A percentile compares a stretch with the other conserved stretches of the same genome.
Conservation (phyloP, 2,329 filamentous ascomycete genomes). For the Coniochaeta hoffmannii region DNA sequence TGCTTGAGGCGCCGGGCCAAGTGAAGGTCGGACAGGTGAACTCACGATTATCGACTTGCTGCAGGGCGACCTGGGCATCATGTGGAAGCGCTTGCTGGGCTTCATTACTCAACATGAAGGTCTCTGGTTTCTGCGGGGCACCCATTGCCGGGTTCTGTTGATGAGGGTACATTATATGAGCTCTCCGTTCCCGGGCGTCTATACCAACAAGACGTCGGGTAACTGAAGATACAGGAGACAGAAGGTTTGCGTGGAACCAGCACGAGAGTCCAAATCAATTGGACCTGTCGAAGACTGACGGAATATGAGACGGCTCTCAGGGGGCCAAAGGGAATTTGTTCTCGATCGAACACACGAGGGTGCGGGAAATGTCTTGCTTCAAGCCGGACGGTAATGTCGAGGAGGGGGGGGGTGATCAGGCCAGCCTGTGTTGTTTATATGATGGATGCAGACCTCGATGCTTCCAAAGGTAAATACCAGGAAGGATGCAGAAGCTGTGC, state of each 20-base stretch:
- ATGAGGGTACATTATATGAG: slow-evolving; percentile 72
- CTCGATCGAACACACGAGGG: background rate
- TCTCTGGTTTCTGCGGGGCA: slow-evolving; percentile 92
- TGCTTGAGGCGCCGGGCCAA: background rate
- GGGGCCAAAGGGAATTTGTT: too few relatives aligned
- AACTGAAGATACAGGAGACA: too few relatives aligned
- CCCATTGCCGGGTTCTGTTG: slow-evolving; percentile 68
- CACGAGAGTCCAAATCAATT: background rate
- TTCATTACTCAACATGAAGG: slow-evolving; percentile 96
- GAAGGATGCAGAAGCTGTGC: too few relatives aligned
- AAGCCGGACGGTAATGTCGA: background rate
- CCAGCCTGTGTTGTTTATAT: background rate
- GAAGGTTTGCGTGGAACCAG: too few relatives aligned
- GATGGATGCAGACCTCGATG: too few relatives aligned
- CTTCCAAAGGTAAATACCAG: too few relatives aligned
- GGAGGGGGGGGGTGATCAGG: background rate
- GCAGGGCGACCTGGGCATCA: slow-evolving; percentile 92
- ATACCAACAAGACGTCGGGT: too few relatives aligned
- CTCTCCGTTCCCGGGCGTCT: too few relatives aligned
- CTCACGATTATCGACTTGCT: slow-evolving; percentile 97
- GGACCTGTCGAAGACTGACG: background rate
- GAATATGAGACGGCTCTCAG: background rate
- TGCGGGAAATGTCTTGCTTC: background rate
- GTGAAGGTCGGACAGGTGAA: slow-evolving; percentile 15
- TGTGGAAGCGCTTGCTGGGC: slow-evolving; percentile 93